Percentiles rank a stretch among this genome's conserved stretches.
Evolutionary conservation across 179 eudicot species (phyloP).

Genomic region (Corrigiola litoralis): DNA sequence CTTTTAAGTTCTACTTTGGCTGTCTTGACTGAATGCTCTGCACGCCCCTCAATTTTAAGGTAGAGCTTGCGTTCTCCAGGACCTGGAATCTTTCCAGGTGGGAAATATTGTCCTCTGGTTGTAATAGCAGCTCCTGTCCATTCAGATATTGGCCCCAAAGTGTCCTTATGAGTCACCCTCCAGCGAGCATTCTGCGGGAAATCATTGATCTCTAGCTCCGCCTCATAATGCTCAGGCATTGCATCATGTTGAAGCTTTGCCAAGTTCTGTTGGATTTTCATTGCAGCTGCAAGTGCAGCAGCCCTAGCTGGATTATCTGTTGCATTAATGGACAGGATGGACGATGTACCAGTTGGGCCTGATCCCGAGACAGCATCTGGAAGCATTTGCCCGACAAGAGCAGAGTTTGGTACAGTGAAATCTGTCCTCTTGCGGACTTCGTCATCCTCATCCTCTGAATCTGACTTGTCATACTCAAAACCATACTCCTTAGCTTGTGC

Average conservation of each 20-base stretch:
- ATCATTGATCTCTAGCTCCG: constrained; percentile 89
- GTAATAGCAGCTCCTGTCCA: constrained; percentile 97
- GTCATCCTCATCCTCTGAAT: constrained; percentile 87
- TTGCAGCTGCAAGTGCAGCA: constrained; percentile 61
- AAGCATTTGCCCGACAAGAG: constrained; percentile 20
- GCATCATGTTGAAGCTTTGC: constrained; percentile 88
- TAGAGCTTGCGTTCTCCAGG: constrained; percentile 85
- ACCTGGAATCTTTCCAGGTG: constrained; percentile 66
- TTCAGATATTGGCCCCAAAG: constrained; percentile 83
- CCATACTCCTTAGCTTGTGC: constrained; percentile 94
- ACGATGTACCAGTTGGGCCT: constrained; percentile 19
- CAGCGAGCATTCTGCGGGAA: constrained; percentile 96
- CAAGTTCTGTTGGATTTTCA: constrained; percentile 70
- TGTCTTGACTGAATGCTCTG: constrained; percentile 86
- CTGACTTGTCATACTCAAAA: constrained; percentile 82
- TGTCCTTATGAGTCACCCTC: constrained; percentile 96
- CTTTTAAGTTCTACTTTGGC: constrained; percentile 82
- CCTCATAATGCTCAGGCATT: constrained; percentile 88
- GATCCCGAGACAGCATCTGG: constrained; percentile 33
- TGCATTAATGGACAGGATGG: constrained; percentile 22
- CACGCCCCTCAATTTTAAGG: constrained; percentile 82
- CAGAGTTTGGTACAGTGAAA: constrained; percentile 18
- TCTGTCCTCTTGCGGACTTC: constrained; percentile 57
- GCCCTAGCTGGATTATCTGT: constrained; percentile 65
- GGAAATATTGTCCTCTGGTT: constrained; percentile 76